Evolutionary conservation across 768 basidiomycete genomes (phyloP), one percentile per base, ranked within the genome.

Genomic region (Pleurotus giganteus): DNA sequence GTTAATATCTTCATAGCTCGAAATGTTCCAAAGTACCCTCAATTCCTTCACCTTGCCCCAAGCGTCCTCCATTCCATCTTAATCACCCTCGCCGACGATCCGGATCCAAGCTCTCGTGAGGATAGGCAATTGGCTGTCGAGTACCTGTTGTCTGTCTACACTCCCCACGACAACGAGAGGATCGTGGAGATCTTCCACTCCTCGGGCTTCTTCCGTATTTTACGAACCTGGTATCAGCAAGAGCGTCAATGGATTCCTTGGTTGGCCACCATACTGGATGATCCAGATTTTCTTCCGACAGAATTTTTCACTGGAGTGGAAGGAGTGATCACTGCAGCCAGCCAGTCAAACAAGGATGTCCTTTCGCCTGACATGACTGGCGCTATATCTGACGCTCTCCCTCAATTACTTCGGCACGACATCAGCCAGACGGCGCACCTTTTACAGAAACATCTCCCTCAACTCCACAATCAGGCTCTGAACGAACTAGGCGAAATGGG

Each of bases 101-200:
- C 75, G 0, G 92, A 96, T 66, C 69, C 74, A 13, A 83, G 80
- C 63, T 97, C 92, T 0, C 80, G 87, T 23, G 96, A 98, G 65
- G 97, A 98, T 69, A 85, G 97, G 12, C 94, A 99, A 64, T 79
- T 99, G 4, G 97, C 97, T 0, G 85, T 88, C 6, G 97, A 99
- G 71, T 97, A 88, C 67, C 82, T 99, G 28, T 77, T 98, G 15
- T 99, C 97, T 1, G 83, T 81, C 0, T 98, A 97, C 67, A 91
- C 84, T 34, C 97, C 96, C 0, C 86, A 87, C 59, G 85, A 94
- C 54, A 77, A 76, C 60, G 85, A 89, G 21, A 74, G 75, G 19
- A 77, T 96, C 51, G 69, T 88, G 36, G 65, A 65, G 8, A 72
- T 93, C 2, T 96, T 98, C 65, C 83, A 89, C 62, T 64, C 73